Percentiles rank a stretch among this genome's conserved stretches.
Conservation (phyloP, 441 rosid genomes). For the Populus hybrid region DNA sequence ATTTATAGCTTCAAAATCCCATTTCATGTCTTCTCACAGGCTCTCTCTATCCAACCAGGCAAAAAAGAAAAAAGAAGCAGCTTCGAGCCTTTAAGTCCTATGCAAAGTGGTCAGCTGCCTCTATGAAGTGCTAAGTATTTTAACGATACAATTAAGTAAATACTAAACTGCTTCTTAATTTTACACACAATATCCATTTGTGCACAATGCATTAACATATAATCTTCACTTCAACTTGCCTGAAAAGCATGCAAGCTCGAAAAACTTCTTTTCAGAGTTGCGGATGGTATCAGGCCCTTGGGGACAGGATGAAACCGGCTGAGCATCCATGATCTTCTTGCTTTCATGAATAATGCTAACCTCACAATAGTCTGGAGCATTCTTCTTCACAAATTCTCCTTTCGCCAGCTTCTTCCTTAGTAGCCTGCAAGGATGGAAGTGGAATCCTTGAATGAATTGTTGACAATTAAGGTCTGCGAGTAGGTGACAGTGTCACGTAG, state of each 20-base stretch:
- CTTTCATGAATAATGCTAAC: conserved; percentile 41
- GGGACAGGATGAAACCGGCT: conserved; percentile 9
- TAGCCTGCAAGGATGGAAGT: conserved; percentile 15
- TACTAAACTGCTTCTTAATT: not conserved
- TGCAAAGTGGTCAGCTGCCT: too few relatives aligned
- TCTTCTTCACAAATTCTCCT: conserved; percentile 44
- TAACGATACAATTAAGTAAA: not conserved
- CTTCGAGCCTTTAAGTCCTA: not conserved
- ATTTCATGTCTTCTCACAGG: not conserved
- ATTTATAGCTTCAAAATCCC: not conserved
- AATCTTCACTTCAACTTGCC: conserved; percentile 26
- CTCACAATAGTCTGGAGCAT: conserved; percentile 56
- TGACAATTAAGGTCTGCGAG: not conserved
- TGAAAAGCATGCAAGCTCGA: conserved; percentile 43
- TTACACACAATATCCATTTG: not conserved
- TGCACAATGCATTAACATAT: not conserved
- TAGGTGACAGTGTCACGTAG: not conserved
- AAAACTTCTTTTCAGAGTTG: conserved; percentile 25
- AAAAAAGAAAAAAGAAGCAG: not conserved
- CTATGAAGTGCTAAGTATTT: too few relatives aligned
- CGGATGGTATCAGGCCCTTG: not conserved
- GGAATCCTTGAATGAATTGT: not conserved
- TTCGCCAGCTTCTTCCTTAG: conserved; percentile 29
- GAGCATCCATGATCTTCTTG: conserved; percentile 22
- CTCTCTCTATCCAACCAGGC: not conserved